Conservation (phyloP, 2,329 filamentous ascomycete genomes). For the Botryotinia calthae region DNA sequence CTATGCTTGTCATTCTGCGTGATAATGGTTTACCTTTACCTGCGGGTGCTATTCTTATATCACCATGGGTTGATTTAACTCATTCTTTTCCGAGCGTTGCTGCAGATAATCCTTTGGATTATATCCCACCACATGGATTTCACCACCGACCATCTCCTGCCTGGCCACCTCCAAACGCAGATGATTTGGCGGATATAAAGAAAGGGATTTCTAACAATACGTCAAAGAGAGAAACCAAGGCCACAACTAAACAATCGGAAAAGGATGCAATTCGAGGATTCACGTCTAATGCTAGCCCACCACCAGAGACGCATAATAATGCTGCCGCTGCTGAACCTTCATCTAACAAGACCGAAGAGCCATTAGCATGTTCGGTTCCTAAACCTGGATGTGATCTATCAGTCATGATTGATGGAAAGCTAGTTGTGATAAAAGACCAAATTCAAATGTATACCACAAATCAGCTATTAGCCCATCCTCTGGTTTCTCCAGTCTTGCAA, state of each 20-base stretch:
- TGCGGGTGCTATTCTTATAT: conserved; percentile 85
- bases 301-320: conserved; percentile 34
- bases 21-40: conserved; percentile 82
- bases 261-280: conserved; percentile 41
- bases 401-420: conserved; percentile 67
- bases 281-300: conserved; percentile 34
- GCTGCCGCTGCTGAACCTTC: conserved; percentile 38
- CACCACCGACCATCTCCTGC: conserved; percentile 82
- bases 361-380: conserved; percentile 37
- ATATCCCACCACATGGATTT: conserved; percentile 85
- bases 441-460: conserved; percentile 88
- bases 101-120: conserved; percentile 71
- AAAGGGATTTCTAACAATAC: conserved; percentile 50
- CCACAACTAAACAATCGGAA: conserved; percentile 37
- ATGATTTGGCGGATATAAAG: conserved; percentile 58
- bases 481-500: conserved; percentile 87
- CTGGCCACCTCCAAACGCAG: conserved; percentile 90
- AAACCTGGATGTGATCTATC: conserved; percentile 49
- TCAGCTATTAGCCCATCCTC: conserved; percentile 76
- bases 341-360: conserved; percentile 31
- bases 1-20: conserved; percentile 73
- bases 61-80: conserved; percentile 92
- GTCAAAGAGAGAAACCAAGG: conserved; percentile 43
- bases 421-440: conserved; percentile 79
- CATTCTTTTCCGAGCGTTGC: conserved; percentile 94